Percentiles rank a stretch among this genome's conserved stretches.
phyloP scores from a whole-genome alignment of 352 stramenopile genomes.

The Globisporangium polare region DNA sequence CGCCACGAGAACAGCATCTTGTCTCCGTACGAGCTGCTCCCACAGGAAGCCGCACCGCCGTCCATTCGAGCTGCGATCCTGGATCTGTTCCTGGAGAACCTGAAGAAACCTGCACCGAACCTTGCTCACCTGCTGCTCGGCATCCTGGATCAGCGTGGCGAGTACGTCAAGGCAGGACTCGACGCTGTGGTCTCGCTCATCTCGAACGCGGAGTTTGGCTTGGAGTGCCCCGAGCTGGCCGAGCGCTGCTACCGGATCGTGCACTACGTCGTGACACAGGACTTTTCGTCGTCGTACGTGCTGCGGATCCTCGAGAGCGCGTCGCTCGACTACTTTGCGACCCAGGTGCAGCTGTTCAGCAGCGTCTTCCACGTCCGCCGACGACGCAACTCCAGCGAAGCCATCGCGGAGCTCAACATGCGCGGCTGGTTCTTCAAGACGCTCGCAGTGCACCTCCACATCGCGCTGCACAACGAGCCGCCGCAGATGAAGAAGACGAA shows the following conservation, averaged over 20 bases:
- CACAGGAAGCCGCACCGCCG: constrained; percentile 28
- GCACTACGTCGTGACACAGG: constrained; percentile 55
- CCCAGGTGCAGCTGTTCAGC: constrained; percentile 61
- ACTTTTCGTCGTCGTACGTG: constrained; percentile 57
- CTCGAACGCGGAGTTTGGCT: constrained; percentile 60
- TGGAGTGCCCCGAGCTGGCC: constrained; percentile 59
- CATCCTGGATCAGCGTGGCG: constrained; percentile 35
- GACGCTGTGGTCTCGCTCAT: constrained; percentile 73
- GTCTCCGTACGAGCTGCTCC: constrained; percentile 44
- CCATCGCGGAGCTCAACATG: constrained; percentile 66
- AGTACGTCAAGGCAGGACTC: constrained; percentile 52
- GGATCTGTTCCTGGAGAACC: constrained; percentile 75
- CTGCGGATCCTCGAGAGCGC: constrained; percentile 55
- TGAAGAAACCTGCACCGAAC: constrained; percentile 72
- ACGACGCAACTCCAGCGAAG: constrained; percentile 30
- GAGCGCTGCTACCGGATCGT: constrained; percentile 67
- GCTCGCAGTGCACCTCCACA: constrained; percentile 74
- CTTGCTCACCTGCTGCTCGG: constrained; percentile 69
- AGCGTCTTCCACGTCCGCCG: constrained; percentile 38
- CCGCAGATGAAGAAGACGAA: constrained; percentile 71
- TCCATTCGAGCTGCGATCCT: constrained; percentile 68
- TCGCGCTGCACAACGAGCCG: constrained; percentile 61
- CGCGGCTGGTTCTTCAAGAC: constrained; percentile 83
- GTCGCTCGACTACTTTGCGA: constrained; percentile 62
- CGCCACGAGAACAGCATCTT: constrained; percentile 40